phyloP scores from a whole-genome alignment of 2,329 filamentous ascomycete genomes.

The Fusarium nanum region DNA sequence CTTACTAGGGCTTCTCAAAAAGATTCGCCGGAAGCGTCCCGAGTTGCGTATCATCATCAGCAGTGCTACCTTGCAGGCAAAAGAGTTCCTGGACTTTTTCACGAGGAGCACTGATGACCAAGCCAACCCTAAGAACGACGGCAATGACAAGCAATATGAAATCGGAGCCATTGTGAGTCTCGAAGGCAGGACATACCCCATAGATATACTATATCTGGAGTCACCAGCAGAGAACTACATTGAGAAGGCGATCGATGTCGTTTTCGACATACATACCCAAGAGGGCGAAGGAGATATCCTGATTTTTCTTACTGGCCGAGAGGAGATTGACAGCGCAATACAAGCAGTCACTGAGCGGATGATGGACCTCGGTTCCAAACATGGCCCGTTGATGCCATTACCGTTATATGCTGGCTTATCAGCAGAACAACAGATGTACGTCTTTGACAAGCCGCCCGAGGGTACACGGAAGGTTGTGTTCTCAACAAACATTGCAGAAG shows the following conservation, averaged over 20 bases:
- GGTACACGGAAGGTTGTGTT: slow-evolving; percentile 92
- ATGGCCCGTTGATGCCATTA: slow-evolving; percentile 57
- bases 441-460: slow-evolving; percentile 86
- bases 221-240: slow-evolving; percentile 86
- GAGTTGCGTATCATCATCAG: slow-evolving; percentile 91
- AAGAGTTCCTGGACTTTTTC: slow-evolving; percentile 87
- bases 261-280: slow-evolving; percentile 86
- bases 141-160: slow-evolving; percentile 47
- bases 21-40: slow-evolving; percentile 81
- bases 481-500: slow-evolving; percentile 95
- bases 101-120: slow-evolving; percentile 54
- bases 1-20: slow-evolving; percentile 88
- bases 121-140: slow-evolving; percentile 42
- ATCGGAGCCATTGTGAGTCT: slow-evolving; percentile 76
- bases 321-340: slow-evolving; percentile 89
- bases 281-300: slow-evolving; percentile 89
- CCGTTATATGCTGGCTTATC: slow-evolving; percentile 91
- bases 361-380: slow-evolving; percentile 62
- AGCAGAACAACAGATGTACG: slow-evolving; percentile 92
- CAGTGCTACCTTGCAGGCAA: slow-evolving; percentile 92
- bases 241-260: slow-evolving; percentile 81
- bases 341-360: slow-evolving; percentile 81
- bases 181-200: slow-evolving; percentile 88
- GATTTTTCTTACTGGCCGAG: slow-evolving; percentile 90
- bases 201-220: slow-evolving; percentile 86